Evolutionary conservation across 768 basidiomycete genomes (phyloP).

Genomic region (Cantharellus cinnabarinus): DNA sequence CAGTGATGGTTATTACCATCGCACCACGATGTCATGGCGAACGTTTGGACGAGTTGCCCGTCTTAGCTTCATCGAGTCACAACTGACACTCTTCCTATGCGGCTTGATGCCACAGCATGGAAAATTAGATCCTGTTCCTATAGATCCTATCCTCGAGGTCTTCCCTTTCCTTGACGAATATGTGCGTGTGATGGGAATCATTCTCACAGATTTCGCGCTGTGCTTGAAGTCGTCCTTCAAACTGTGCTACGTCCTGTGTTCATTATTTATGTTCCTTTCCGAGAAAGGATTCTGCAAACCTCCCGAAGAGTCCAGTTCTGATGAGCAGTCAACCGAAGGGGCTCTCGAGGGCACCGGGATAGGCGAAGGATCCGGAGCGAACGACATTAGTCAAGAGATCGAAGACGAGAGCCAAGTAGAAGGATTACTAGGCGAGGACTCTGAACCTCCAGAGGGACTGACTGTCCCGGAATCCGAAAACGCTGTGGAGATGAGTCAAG

Average conservation of each 20-base stretch:
- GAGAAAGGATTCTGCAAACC: slow-evolving; percentile 89
- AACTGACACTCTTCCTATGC: neutral
- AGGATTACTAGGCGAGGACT: slow-evolving; percentile 45
- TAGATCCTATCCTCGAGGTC: slow-evolving; percentile 8
- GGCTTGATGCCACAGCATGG: neutral
- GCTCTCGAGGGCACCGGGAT: slow-evolving; percentile 52
- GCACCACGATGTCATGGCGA: too few relatives aligned
- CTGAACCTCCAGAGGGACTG: slow-evolving; percentile 23
- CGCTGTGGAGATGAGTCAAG: slow-evolving; percentile 78
- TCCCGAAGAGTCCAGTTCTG: slow-evolving; percentile 29
- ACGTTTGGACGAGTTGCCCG: too few relatives aligned
- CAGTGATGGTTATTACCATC: too few relatives aligned
- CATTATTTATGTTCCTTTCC: slow-evolving; percentile 50
- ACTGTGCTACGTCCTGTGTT: slow-evolving; percentile 55
- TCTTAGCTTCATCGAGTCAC: too few relatives aligned
- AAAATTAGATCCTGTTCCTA: too few relatives aligned
- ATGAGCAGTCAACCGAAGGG: slow-evolving; percentile 12
- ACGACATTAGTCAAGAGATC: slow-evolving; percentile 87
- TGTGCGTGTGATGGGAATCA: slow-evolving; percentile 30
- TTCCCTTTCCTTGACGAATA: slow-evolving; percentile 62
- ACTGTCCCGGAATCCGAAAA: slow-evolving; percentile 33
- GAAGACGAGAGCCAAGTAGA: slow-evolving; percentile 95
- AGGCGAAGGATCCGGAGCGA: slow-evolving; percentile 65
- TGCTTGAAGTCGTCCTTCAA: slow-evolving; percentile 75
- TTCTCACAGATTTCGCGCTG: slow-evolving; percentile 33